These are phyloP conservation scores for Musa acuminata DNA, from an alignment of 176 grass and related monocot genomes.

Conservation along the genomic window DNA sequence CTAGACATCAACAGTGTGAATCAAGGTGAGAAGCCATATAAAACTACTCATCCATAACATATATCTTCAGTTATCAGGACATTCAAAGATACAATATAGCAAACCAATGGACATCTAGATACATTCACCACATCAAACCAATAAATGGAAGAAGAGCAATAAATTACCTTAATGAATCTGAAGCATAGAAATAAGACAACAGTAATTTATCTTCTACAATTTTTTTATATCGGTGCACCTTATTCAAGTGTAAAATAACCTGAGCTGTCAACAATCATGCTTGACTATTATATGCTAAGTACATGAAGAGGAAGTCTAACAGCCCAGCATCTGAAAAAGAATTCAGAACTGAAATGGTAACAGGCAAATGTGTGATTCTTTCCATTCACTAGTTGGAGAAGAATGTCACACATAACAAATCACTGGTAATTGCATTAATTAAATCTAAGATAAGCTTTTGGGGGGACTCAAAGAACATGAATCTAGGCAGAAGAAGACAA, in stretches of 20 bases:
- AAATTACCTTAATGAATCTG: neutral
- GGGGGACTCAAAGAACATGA: neutral
- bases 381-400: neutral
- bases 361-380: neutral
- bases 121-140: too few species aligned
- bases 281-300: neutral
- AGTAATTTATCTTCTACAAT: neutral
- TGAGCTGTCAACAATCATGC: neutral
- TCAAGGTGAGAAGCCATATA: neutral
- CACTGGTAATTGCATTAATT: neutral
- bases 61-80: too few species aligned
- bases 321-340: neutral
- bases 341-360: neutral
- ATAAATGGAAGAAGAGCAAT: too few species aligned
- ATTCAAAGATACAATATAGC: neutral
- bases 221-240: neutral
- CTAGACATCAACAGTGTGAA: constrained; percentile 40
- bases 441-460: neutral
- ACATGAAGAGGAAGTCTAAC: neutral
- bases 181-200: neutral
- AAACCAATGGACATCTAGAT: neutral
- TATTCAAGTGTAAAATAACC: neutral
- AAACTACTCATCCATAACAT: neutral
- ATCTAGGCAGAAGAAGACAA: too few species aligned
- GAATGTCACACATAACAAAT: neutral